Base-by-base conservation (phyloP, 2,329 filamentous ascomycete species). In the Exophiala spinifera region DNA sequence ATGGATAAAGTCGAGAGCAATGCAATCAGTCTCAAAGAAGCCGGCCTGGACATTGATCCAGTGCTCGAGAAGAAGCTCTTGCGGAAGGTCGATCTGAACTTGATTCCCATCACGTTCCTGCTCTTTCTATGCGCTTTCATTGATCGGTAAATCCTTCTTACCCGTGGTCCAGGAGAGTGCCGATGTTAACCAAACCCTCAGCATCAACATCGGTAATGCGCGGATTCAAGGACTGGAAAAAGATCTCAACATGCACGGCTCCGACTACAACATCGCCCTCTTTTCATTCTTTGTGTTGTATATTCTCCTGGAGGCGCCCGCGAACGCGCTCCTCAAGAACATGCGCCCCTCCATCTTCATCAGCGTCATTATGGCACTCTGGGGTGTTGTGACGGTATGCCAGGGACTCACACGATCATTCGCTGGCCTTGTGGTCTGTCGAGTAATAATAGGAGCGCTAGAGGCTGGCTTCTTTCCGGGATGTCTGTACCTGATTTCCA, bases 171-270 rank as follows among this genome's bases (percentile, higher is more conserved):
- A 10, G 28, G 28, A 11, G 10, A 7, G 11, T 17, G 21, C 23
- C 36, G 46, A 34, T 44, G 28, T 31, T 10, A 11, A 14, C 25
- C 36, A 2, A 15, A 47, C 19, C 40, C 20, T 14, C 57, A 69
- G 75, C n/a, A 71, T 73, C 62, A 74, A 74, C 56, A 77, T 78
- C 49, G 75, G 74, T 23, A 78, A 78, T 64, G 76, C 75, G 1
- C 69, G 74, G 3, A 66, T 77, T 13, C 69, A 74, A 47, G 74
- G 74, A 3, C 61, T 78, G 11, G 72, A 76, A 57, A 63, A 64
- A 43, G 70, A 75, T 46, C 65, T 78, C 40, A 56, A 69, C 44
- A 75, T 79, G 74, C 66, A 67, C 65, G 15, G 70, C 70, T 47
- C 68, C 72, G 48, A 78, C 71, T 65, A 64, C 58, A 64, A 64